Percentiles rank a stretch among this genome's conserved stretches.
phyloP scores from a whole-genome alignment of 371 early-diverging fungal genomes.

The Antonospora locustae region DNA sequence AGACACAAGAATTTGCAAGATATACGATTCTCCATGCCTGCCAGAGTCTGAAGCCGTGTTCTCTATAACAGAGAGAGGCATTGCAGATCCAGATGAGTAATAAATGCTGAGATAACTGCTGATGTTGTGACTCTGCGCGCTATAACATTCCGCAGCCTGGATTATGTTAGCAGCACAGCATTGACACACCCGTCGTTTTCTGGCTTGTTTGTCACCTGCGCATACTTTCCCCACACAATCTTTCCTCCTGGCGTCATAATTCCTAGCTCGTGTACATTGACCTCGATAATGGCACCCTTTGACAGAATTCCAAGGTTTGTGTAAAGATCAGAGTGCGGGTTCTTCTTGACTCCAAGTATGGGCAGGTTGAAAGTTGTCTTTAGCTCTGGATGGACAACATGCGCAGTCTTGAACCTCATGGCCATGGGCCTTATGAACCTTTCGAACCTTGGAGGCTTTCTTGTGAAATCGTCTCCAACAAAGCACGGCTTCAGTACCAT shows the following conservation, averaged over 20 bases:
- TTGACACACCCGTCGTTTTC: conserved; percentile 76
- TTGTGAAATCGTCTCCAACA: conserved; percentile 93
- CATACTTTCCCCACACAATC: conserved; percentile 98
- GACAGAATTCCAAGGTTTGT: conserved; percentile 94
- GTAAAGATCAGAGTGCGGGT: conserved; percentile 86
- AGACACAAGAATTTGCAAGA: conserved; percentile 59
- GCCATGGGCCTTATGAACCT: conserved; percentile 97
- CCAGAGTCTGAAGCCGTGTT: conserved; percentile 63
- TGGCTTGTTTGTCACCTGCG: conserved; percentile 79
- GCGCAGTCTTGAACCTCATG: conserved; percentile 90
- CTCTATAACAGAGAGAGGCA: conserved; percentile 63
- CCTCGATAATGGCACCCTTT: conserved; percentile 94
- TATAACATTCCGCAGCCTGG: not conserved
- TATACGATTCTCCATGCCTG: conserved; percentile 58
- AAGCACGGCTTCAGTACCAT: conserved; percentile 97
- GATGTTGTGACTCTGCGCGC: not conserved
- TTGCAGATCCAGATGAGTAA: conserved; percentile 63
- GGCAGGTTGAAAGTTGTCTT: conserved; percentile 91
- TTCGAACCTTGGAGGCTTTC: conserved; percentile 98
- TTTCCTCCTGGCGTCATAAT: conserved; percentile 90
- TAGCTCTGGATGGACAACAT: conserved; percentile 95
- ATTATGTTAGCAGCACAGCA: conserved; percentile 55
- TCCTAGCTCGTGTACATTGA: conserved; percentile 87
- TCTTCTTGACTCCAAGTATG: conserved; percentile 95
- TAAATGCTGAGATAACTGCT: not conserved